A percentile compares a stretch with the other conserved stretches of the same genome.
Evolutionary conservation across 192 early-diverging fungal species (phyloP).

Genomic region (Paraglomus brasilianum): DNA sequence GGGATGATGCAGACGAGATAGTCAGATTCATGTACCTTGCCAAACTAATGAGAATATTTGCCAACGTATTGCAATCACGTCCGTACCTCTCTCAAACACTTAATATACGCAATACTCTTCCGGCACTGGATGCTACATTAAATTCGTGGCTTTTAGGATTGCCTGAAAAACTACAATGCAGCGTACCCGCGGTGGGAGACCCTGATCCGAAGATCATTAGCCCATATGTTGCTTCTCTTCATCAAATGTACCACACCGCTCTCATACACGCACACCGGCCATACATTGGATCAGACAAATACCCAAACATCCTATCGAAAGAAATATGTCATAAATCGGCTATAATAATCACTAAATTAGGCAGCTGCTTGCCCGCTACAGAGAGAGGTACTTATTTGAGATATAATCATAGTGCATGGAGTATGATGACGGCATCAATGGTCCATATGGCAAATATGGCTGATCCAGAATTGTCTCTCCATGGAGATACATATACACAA

Average conservation of each 20-base stretch:
- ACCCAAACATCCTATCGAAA: slow-evolving; percentile 37
- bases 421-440: slow-evolving; percentile 37
- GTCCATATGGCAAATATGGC: slow-evolving; percentile 38
- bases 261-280: slow-evolving; percentile 51
- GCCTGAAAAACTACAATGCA: slow-evolving; percentile 39
- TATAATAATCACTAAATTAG: slow-evolving; percentile 39
- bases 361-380: slow-evolving; percentile 35
- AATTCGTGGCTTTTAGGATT: slow-evolving; percentile 36
- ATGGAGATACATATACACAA: slow-evolving; percentile 4
- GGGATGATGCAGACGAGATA: slow-evolving; percentile 24
- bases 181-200: slow-evolving; percentile 9
- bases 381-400: slow-evolving; percentile 32
- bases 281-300: slow-evolving; percentile 45
- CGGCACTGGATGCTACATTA: slow-evolving; percentile 25
- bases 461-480: not conserved
- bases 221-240: not conserved
- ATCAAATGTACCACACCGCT: slow-evolving; percentile 41
- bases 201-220: not conserved
- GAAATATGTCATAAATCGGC: slow-evolving; percentile 40
- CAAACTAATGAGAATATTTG: slow-evolving; percentile 46
- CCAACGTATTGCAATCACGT: slow-evolving; percentile 41
- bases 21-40: slow-evolving; percentile 33
- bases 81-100: slow-evolving; percentile 34
- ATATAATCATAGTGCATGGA: slow-evolving; percentile 27
- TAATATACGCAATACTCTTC: slow-evolving; percentile 34